These are phyloP conservation scores for Solanum rostratum DNA, from an alignment of 257 asterid genomes.

Conservation along the genomic window DNA sequence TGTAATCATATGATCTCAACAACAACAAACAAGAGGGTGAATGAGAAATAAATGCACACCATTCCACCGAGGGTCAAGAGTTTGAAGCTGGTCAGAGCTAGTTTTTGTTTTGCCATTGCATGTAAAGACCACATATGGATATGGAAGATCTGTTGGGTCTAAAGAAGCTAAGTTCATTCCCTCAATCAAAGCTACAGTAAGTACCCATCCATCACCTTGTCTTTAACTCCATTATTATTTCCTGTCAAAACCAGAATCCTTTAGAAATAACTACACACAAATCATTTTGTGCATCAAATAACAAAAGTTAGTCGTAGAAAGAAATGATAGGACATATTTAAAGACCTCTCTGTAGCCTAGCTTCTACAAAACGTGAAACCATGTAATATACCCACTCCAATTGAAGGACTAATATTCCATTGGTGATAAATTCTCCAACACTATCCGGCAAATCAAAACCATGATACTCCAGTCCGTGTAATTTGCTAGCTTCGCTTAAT, in stretches of 20 bases:
- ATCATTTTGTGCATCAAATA: not conserved
- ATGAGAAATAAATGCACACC: slow-evolving; percentile 23
- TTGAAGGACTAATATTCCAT: slow-evolving; percentile 48
- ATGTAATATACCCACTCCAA: slow-evolving; percentile 53
- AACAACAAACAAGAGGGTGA: not conserved
- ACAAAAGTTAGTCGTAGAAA: too few species aligned
- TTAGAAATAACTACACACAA: not conserved
- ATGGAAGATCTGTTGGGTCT: too few species aligned
- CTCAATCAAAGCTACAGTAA: too few species aligned
- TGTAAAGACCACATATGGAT: too few species aligned
- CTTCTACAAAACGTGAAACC: too few species aligned
- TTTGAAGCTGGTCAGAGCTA: slow-evolving; percentile 89
- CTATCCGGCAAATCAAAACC: slow-evolving; percentile 91
- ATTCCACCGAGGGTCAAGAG: slow-evolving; percentile 77
- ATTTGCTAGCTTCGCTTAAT: slow-evolving; percentile 26
- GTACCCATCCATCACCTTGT: slow-evolving; percentile 93
- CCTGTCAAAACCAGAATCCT: slow-evolving; percentile 28
- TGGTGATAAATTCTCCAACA: slow-evolving; percentile 61
- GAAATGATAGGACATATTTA: too few species aligned
- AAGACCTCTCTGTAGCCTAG: too few species aligned
- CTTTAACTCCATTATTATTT: slow-evolving; percentile 76
- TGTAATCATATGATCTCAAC: not conserved
- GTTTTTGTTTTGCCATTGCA: too few species aligned
- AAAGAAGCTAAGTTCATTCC: too few species aligned
- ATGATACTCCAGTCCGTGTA: slow-evolving; percentile 52